Conservation (phyloP, 176 grass and related monocot species). For the Pharus latifolius region DNA sequence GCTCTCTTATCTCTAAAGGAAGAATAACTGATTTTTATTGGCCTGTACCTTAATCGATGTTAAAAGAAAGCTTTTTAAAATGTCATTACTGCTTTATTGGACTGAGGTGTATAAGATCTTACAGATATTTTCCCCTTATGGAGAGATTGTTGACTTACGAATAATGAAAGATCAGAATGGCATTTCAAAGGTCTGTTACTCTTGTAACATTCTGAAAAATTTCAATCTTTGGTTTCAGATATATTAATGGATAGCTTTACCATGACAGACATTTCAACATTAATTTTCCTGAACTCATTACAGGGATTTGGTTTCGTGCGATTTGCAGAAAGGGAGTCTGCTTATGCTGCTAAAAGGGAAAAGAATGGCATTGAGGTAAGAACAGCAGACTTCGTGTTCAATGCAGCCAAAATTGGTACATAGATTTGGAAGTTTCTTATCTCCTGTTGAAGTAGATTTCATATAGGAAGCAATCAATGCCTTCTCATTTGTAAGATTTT, state of each 20-base stretch:
- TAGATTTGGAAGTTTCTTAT: background rate
- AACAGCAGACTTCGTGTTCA: slow-evolving; percentile 1
- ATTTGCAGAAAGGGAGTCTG: slow-evolving; percentile 50
- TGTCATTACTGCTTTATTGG: background rate
- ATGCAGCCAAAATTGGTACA: slow-evolving; percentile 2
- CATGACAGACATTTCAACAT: background rate
- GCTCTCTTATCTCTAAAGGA: background rate
- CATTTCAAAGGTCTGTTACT: slow-evolving; percentile 52
- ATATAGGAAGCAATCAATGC: background rate
- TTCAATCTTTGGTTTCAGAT: background rate
- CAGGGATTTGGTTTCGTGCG: slow-evolving; percentile 86
- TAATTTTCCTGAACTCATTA: slow-evolving; percentile 12
- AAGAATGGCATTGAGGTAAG: slow-evolving; percentile 56
- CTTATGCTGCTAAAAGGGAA: slow-evolving; percentile 49
- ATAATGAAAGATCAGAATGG: slow-evolving; percentile 67
- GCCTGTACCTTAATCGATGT: background rate
- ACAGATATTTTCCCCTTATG: slow-evolving; percentile 77
- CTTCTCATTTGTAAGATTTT: background rate
- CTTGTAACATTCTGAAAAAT: background rate
- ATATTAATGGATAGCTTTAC: background rate
- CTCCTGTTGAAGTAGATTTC: background rate
- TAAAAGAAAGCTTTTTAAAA: background rate
- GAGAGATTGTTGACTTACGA: slow-evolving; percentile 54
- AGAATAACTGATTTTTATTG: background rate
- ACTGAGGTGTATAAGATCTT: slow-evolving; percentile 6